Conservation (phyloP, 2,329 filamentous ascomycete species). For the Cordyceps tenuipes region DNA sequence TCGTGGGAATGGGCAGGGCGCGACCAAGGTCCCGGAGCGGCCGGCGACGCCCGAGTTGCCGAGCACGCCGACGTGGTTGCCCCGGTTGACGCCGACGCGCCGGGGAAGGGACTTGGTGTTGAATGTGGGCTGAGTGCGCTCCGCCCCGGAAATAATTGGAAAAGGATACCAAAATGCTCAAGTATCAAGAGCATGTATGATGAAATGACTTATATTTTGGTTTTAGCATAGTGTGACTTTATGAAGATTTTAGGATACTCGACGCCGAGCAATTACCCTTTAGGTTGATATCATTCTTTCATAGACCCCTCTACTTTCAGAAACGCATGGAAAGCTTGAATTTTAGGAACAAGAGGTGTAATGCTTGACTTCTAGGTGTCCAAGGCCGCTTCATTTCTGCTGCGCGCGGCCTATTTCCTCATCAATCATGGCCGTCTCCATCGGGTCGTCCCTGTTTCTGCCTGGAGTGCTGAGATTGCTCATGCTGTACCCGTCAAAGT, state of each 20-base stretch:
- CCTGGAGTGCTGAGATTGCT: constrained; percentile 9
- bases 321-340: not conserved
- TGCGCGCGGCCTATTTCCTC: not conserved
- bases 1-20: not conserved
- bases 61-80: constrained; percentile 51
- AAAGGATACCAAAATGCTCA: not conserved
- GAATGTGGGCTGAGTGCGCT: constrained; percentile 40
- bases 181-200: not conserved
- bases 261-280: not conserved
- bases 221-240: not conserved
- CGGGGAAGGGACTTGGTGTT: constrained; percentile 58
- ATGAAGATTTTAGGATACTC: not conserved
- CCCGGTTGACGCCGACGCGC: constrained; percentile 57
- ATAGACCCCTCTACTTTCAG: not conserved
- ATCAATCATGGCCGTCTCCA: constrained; percentile 7
- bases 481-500: constrained; percentile 12
- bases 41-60: constrained; percentile 24
- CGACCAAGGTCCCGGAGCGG: not conserved
- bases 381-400: not conserved
- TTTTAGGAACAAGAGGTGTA: not conserved
- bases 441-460: constrained; percentile 4
- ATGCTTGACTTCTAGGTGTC: not conserved
- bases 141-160: not conserved
- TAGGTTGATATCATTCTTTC: not conserved
- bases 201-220: constrained; percentile 4